Conservation (phyloP, 1,284 basidiomycete species). For the Ustilago loliicola region DNA sequence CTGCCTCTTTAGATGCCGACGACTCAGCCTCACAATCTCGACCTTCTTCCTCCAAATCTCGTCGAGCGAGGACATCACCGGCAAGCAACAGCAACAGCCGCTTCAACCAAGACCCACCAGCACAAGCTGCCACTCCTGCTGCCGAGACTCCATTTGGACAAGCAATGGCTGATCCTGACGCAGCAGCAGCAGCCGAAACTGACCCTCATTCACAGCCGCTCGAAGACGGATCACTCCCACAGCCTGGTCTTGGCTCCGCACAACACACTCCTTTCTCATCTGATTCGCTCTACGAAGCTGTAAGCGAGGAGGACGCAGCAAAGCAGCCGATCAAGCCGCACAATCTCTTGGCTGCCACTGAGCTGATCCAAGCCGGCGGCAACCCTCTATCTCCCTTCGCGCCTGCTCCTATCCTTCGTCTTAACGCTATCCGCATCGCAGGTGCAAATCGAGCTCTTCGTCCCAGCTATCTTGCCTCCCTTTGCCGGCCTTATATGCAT, state of each 20-base stretch:
- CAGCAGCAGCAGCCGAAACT: neutral
- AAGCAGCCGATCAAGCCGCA: constrained; percentile 32
- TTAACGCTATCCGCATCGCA: constrained; percentile 83
- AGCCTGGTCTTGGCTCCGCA: constrained; percentile 17
- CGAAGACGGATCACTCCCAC: constrained; percentile 29
- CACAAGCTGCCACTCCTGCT: neutral
- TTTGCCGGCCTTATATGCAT: constrained; percentile 79
- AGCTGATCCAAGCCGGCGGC: constrained; percentile 39
- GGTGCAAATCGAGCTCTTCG: constrained; percentile 80
- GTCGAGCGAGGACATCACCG: neutral
- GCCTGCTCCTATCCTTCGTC: constrained; percentile 64
- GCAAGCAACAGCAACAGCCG: neutral
- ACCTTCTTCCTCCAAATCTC: constrained; percentile 15
- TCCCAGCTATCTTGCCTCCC: constrained; percentile 81
- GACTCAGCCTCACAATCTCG: constrained; percentile 12
- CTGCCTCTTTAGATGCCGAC: constrained; percentile 24
- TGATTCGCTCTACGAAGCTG: neutral
- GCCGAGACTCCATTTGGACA: constrained; percentile 22
- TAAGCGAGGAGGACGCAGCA: neutral
- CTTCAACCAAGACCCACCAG: neutral
- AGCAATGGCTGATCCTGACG: constrained; percentile 27
- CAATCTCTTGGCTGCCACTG: constrained; percentile 57
- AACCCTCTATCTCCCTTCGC: constrained; percentile 24
- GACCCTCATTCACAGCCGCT: constrained; percentile 23
- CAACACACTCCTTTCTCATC: constrained; percentile 1